Evolutionary conservation across 1,139 yeast genomes (phyloP).

Genomic region (Insectozyma bohioensis): DNA sequence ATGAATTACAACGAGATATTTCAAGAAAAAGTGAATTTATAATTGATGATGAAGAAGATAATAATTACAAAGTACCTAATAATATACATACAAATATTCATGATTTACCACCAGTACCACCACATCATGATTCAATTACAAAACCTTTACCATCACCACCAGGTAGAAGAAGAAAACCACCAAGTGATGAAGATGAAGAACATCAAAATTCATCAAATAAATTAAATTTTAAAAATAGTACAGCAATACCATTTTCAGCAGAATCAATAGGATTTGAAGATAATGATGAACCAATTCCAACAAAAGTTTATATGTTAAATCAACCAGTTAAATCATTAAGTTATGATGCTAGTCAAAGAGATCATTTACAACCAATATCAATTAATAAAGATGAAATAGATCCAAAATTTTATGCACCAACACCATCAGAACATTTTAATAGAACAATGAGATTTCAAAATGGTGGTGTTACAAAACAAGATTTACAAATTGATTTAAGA

Average conservation of each 20-base stretch:
- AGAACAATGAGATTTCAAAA: constrained; percentile 22
- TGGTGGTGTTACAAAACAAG: constrained; percentile 21
- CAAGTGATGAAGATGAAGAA: too few species aligned
- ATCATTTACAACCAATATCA: constrained; percentile 9
- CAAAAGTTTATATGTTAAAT: constrained; percentile 38
- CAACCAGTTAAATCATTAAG: constrained; percentile 34
- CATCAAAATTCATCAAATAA: constrained; percentile 19
- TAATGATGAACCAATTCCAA: constrained; percentile 26
- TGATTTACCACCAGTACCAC: constrained; percentile 11
- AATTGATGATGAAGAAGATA: constrained; percentile 2
- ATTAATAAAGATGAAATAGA: constrained; percentile 39
- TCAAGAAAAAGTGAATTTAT: constrained; percentile 6
- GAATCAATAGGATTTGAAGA: constrained; percentile 42
- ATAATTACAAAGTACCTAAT: neutral
- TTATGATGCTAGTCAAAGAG: constrained; percentile 16
- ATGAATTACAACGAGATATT: constrained; percentile 22
- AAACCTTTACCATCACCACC: constrained; percentile 17
- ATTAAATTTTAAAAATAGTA: constrained; percentile 15
- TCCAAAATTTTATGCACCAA: constrained; percentile 47
- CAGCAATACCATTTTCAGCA: constrained; percentile 45
- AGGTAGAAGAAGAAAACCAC: constrained; percentile 5
- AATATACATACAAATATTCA: neutral
- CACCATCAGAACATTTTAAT: constrained; percentile 42
- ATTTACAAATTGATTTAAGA: constrained; percentile 24
- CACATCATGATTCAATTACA: constrained; percentile 11